Percentiles rank a stretch among this genome's conserved stretches.
Conservation (phyloP, 78 protist species). For the Dictyostelium discoideum region DNA sequence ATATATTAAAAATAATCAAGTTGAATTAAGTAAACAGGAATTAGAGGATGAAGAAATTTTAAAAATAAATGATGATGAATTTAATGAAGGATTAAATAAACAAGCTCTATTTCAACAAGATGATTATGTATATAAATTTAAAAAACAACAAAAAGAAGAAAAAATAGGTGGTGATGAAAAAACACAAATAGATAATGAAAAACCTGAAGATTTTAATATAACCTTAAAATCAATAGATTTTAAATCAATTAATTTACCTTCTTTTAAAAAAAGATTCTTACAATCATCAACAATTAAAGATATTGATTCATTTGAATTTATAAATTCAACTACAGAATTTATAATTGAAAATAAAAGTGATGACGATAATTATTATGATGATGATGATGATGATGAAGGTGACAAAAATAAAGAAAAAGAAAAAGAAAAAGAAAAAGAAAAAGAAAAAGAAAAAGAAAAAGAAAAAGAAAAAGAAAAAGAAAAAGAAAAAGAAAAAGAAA, state of each 20-base stretch:
- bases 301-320: not conserved
- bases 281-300: not conserved
- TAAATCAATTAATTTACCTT: not conserved
- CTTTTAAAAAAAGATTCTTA: conserved; percentile 11
- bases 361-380: not conserved
- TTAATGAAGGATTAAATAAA: conserved; percentile 1
- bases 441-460: not conserved
- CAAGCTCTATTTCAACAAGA: not conserved
- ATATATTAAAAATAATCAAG: conserved; percentile 3
- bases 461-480: not conserved
- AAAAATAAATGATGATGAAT: not conserved
- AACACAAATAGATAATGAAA: not conserved
- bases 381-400: not conserved
- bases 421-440: not conserved
- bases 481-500: not conserved
- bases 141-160: not conserved
- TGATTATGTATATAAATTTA: not conserved
- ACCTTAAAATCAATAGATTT: not conserved
- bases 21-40: not conserved
- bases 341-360: not conserved
- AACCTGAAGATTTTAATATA: not conserved
- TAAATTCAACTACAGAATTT: not conserved
- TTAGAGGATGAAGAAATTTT: not conserved
- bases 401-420: not conserved
- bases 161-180: not conserved